Conservation (phyloP, 257 asterid species). For the Pogostemon cablin region DNA sequence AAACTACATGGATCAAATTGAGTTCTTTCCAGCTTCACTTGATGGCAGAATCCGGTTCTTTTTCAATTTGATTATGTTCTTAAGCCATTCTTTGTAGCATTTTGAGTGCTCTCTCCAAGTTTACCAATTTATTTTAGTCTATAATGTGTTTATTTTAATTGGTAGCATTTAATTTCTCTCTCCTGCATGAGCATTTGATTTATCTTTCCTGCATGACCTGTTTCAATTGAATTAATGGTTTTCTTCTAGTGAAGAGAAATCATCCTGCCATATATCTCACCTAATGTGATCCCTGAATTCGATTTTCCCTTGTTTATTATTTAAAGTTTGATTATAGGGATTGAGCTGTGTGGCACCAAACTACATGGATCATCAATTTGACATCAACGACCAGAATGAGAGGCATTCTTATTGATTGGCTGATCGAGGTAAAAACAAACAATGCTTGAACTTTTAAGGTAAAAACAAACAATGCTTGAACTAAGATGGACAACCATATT, state of each 20-base stretch:
- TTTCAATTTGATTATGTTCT: not conserved
- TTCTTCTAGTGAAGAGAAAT: not conserved
- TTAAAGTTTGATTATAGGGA: constrained; percentile 42
- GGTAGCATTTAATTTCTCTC: not conserved
- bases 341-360: constrained; percentile 56
- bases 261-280: constrained; percentile 26
- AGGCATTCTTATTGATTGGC: constrained; percentile 90
- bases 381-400: constrained; percentile 86
- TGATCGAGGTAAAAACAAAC: constrained; percentile 70
- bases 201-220: not conserved
- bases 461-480: not conserved
- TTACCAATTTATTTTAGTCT: too few species aligned
- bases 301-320: not conserved
- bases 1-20: constrained; percentile 56
- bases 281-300: not conserved
- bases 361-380: constrained; percentile 72
- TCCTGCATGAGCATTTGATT: not conserved
- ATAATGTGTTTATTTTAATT: not conserved
- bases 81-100: not conserved
- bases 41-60: not conserved
- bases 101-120: not conserved
- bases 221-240: not conserved
- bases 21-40: too few species aligned
- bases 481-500: too few species aligned
- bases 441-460: constrained; percentile 1